Base-by-base conservation (phyloP, 768 basidiomycete species). In the Lepiota venenata region DNA sequence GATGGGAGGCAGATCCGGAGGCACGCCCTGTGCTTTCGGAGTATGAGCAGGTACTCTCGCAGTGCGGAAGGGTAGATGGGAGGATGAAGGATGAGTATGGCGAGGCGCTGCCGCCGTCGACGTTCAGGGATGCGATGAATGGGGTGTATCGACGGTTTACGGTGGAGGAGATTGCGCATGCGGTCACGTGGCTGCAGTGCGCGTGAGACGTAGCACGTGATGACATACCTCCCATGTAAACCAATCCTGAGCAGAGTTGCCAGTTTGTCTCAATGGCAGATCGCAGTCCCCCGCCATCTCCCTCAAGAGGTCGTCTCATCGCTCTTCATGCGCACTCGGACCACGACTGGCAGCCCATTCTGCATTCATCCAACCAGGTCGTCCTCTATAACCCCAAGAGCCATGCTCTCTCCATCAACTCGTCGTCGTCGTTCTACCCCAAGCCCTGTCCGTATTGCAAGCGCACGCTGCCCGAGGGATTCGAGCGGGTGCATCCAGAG, bases 361-460 rank as follows among this genome's bases (percentile, higher is more conserved):
- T 92, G 15, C 90, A 91, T 43, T 79, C 80, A n/a, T 85, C 88
- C 0, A 88, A 91, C 67, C 90, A 93, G 62, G 85, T 93, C 35
- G 92, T 94, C 14, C 77, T 93, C 7, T 94, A 93, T 71, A 91
- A 94, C 64, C 85, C 92, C 0, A 85, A 80, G 1, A 91, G 87
- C 1, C 91, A 93, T 64, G 91, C 91, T 1, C 72, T 94, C 18
- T 80, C 91, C 15, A 86, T 91, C 55, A 75, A 61, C 61, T 42
- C 74, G 41, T 69, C 70, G 29, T 64, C 73, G 36, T 73, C 27
- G 57, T 66, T 48, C 45, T 59, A 56, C 51, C 62, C 40, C 59
- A 58, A 53, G 54, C 59, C 74, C 3, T 93, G 91, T 69, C 91
- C 91, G 3, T 89, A 87, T 59, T 93, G 91, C 66, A 82, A 87